Base-by-base conservation (phyloP, 371 early-diverging fungal species). In the Syncephalastrum contaminatum region DNA sequence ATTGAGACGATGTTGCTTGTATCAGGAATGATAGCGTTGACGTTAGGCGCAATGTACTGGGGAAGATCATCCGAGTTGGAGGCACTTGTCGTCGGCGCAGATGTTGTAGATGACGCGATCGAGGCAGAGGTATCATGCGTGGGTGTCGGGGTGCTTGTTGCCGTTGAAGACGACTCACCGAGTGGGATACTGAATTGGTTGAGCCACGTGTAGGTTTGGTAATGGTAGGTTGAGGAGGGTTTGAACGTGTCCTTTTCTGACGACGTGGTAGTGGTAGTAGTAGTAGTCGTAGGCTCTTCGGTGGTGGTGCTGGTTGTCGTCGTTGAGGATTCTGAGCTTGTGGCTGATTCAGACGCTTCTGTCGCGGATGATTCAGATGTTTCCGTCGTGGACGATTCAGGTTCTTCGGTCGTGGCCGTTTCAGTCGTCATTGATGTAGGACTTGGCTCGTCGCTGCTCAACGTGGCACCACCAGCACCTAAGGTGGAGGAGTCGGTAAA, bases 1-100 rank as follows among this genome's bases (percentile, higher is more conserved):
- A 77, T 67, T 8, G 47, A 58, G 0, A 70, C 67, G 39, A 65
- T 48, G 1, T 67, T 62, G 54, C 72, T 76, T 1, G 66, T 58
- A 3, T 50, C 70, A 25, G 78, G 78, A 49, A 77, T 72, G 54
- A 72, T 70, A 10, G 75, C 74, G 62, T 72, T 61, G 4, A 70
- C 53, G 47, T 77, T 77, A 20, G 78, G 78, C 7, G 75, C 75
- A 67, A 77, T 77, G 51, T 63, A 72, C 51, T 73, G 63, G 25
- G 78, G 78, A 3, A 74, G 25, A 20, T 47, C 60, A 22, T 58
- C 59, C 24, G 64, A 39, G 2, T 45, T 15, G 19, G 46, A 53
- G 15, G 58, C 5, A 20, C 46, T 53, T 2, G 58, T 27, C 19
- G 51, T 51, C 16, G 24, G n/a, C 47, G 53, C 55, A 39, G 59